These are phyloP conservation scores for Babesia caballi DNA, from an alignment of 169 alveolate genomes.

Conservation along the genomic window DNA sequence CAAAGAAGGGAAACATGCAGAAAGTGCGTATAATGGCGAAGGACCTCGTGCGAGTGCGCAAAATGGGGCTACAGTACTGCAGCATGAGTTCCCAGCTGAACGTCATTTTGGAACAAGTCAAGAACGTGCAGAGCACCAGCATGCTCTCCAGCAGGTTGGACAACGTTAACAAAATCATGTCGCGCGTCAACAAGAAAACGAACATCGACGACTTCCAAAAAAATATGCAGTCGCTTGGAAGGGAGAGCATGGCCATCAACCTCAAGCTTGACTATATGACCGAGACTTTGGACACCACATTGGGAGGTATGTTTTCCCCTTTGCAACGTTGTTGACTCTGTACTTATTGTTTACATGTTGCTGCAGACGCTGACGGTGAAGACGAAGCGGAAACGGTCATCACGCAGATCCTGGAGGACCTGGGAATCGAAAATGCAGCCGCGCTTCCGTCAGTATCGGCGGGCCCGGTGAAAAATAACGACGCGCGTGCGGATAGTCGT, in stretches of 20 bases:
- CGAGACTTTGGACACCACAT: slow-evolving; percentile 46
- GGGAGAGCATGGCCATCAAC: slow-evolving; percentile 36
- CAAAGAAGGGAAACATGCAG: slow-evolving; percentile 32
- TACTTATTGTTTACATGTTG: background rate
- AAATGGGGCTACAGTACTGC: slow-evolving; percentile 25
- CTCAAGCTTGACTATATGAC: slow-evolving; percentile 53
- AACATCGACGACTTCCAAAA: slow-evolving; percentile 53
- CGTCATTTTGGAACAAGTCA: slow-evolving; percentile 35
- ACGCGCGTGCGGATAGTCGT: background rate
- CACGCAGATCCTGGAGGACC: slow-evolving; percentile 45
- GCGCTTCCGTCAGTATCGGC: background rate
- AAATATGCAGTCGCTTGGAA: slow-evolving; percentile 13
- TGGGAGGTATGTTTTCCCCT: background rate
- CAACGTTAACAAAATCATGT: slow-evolving; percentile 40
- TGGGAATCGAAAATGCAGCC: slow-evolving; percentile 51
- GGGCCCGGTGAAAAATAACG: background rate
- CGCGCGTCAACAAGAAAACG: slow-evolving; percentile 36
- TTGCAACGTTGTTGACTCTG: background rate
- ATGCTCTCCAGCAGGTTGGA: slow-evolving; percentile 38
- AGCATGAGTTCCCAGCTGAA: slow-evolving; percentile 50
- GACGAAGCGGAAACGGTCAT: slow-evolving; percentile 54
- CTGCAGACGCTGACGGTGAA: slow-evolving; percentile 37
- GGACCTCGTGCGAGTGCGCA: slow-evolving; percentile 50
- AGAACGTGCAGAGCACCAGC: slow-evolving; percentile 50
- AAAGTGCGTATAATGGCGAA: slow-evolving; percentile 31